A percentile compares a stretch with the other conserved stretches of the same genome.
Evolutionary conservation across 805 yeast genomes (phyloP).

Genomic region (Lachancea mirantina): DNA sequence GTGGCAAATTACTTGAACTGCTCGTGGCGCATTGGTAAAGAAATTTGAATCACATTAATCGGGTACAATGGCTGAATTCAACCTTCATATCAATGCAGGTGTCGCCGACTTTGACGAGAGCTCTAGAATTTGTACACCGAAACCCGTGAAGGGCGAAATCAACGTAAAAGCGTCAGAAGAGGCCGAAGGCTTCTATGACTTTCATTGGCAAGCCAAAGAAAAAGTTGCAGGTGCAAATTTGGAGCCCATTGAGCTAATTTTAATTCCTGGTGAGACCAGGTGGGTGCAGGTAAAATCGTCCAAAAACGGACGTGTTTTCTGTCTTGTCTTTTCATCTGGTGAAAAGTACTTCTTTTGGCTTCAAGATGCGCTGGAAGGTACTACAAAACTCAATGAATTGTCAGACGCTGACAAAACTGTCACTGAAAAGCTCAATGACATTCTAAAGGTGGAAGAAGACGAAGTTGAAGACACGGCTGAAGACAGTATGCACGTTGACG

Average conservation of each 20-base stretch:
- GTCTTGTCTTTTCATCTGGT: slow-evolving; percentile 60
- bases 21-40: too few species aligned
- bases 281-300: slow-evolving; percentile 66
- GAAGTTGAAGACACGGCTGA: slow-evolving; percentile 16
- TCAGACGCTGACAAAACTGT: slow-evolving; percentile 51
- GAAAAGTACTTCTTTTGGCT: slow-evolving; percentile 59
- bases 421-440: slow-evolving; percentile 41
- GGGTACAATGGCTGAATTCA: slow-evolving; percentile 5
- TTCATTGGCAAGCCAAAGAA: slow-evolving; percentile 29
- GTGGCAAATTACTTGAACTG: too few species aligned
- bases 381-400: slow-evolving; percentile 39
- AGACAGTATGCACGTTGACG: slow-evolving; percentile 15
- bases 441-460: slow-evolving; percentile 34
- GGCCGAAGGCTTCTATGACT: slow-evolving; percentile 30
- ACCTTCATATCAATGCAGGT: slow-evolving; percentile 52
- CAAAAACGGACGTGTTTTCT: slow-evolving; percentile 68
- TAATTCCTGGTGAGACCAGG: slow-evolving; percentile 80
- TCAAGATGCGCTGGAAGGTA: slow-evolving; percentile 58
- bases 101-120: slow-evolving; percentile 52
- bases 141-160: slow-evolving; percentile 46
- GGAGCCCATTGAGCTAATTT: slow-evolving; percentile 40
- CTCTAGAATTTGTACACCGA: slow-evolving; percentile 48
- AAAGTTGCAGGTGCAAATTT: slow-evolving; percentile 22
- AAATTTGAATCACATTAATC: too few species aligned
- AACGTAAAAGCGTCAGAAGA: slow-evolving; percentile 28